These are phyloP conservation scores for Heterobasidion irregulare DNA, from an alignment of 1,284 basidiomycete genomes.

Conservation along the genomic window DNA sequence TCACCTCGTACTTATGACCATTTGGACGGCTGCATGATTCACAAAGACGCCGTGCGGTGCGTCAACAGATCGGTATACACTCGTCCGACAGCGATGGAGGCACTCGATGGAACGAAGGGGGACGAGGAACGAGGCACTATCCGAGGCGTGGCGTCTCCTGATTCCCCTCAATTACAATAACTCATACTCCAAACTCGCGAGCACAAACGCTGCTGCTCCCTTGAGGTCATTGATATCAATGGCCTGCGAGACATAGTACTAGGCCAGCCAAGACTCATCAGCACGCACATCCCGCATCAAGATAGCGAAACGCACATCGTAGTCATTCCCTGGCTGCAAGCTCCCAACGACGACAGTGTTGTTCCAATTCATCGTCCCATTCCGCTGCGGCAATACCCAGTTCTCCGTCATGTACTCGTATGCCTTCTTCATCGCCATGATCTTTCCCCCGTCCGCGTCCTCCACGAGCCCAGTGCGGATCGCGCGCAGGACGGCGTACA, in stretches of 20 bases:
- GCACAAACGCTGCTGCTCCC: background rate
- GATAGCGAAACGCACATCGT: background rate
- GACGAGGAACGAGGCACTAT: too few species aligned
- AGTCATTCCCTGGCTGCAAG: background rate
- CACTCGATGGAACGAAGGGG: too few species aligned
- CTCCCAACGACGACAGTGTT: background rate
- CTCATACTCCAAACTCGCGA: background rate
- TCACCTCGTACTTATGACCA: too few species aligned
- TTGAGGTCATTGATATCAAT: background rate
- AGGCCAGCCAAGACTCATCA: background rate
- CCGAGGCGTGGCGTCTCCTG: too few species aligned
- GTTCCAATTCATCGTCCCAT: background rate
- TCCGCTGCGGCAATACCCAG: background rate
- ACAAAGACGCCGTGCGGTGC: too few species aligned
- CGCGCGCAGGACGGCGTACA: background rate
- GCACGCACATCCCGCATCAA: background rate
- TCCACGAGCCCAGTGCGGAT: background rate
- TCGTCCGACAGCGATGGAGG: too few species aligned
- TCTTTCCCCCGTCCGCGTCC: background rate
- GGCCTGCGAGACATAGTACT: background rate
- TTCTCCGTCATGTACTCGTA: background rate
- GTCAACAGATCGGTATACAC: too few species aligned
- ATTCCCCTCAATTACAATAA: background rate
- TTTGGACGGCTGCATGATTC: too few species aligned
- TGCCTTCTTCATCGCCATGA: background rate